phyloP scores from a whole-genome alignment of 2,329 filamentous ascomycete genomes.

The Rhinocladiella similis region DNA sequence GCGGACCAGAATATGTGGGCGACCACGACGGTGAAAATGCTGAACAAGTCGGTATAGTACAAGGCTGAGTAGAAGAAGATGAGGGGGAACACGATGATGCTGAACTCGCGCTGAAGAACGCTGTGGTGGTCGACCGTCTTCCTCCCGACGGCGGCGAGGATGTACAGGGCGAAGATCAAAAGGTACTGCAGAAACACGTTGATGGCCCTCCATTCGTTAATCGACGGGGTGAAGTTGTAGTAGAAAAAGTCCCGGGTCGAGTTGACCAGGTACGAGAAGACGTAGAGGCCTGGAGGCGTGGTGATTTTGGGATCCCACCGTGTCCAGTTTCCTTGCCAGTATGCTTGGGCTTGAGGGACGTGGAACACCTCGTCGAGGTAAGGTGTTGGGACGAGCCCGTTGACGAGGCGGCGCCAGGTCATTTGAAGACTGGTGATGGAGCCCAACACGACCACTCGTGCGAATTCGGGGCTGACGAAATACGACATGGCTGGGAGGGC shows the following conservation, averaged over 20 bases:
- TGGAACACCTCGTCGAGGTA: constrained; percentile 63
- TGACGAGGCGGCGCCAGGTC: constrained; percentile 47
- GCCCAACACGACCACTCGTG: constrained; percentile 19
- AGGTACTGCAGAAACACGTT: constrained; percentile 23
- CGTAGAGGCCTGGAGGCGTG: constrained; percentile 83
- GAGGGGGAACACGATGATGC: constrained; percentile 76
- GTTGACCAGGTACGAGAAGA: constrained; percentile 48
- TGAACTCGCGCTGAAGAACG: constrained; percentile 26
- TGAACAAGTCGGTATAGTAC: constrained; percentile 92
- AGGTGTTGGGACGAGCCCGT: constrained; percentile 53
- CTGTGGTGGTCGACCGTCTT: constrained; percentile 56
- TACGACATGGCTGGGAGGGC: constrained; percentile 16
- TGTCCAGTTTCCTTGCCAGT: constrained; percentile 69
- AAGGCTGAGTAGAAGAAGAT: constrained; percentile 94
- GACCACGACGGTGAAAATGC: constrained; percentile 71
- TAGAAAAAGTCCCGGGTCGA: constrained; percentile 56
- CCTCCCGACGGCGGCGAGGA: constrained; percentile 21
- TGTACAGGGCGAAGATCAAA: constrained; percentile 25
- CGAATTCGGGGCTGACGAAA: constrained; percentile 18
- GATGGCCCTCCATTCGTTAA: constrained; percentile 21
- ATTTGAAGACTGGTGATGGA: constrained; percentile 22
- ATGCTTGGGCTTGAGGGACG: constrained; percentile 85
- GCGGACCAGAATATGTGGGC: constrained; percentile 58
- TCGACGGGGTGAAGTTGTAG: constrained; percentile 21
- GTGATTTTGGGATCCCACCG: constrained; percentile 98